A percentile compares a stretch with the other conserved stretches of the same genome.
Evolutionary conservation across 306 rosid species (phyloP).

Genomic region (Gastrolobium bilobum): DNA sequence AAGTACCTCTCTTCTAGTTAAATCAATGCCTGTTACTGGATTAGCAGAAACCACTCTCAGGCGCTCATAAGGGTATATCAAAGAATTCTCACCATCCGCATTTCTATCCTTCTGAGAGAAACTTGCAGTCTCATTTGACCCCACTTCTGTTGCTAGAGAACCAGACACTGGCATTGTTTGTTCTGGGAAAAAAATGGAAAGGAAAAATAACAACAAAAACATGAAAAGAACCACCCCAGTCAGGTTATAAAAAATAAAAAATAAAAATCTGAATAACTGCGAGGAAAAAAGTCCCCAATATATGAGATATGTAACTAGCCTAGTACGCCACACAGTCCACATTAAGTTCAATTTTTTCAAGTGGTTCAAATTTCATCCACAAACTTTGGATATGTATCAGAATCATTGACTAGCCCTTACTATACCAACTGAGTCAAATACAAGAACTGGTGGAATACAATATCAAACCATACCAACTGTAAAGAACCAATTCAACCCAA

Average conservation of each 20-base stretch:
- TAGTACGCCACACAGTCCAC: neutral
- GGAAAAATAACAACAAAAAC: slow-evolving; percentile 5
- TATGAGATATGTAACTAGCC: neutral
- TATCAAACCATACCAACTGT: slow-evolving; percentile 15
- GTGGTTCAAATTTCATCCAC: slow-evolving; percentile 19
- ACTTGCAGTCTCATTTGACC: slow-evolving; percentile 49
- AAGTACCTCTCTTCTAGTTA: slow-evolving; percentile 86
- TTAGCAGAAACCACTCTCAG: slow-evolving; percentile 71
- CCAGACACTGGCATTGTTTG: slow-evolving; percentile 49
- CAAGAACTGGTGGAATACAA: neutral
- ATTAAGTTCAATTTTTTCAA: neutral
- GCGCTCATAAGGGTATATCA: slow-evolving; percentile 74
- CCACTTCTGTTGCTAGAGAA: slow-evolving; percentile 56
- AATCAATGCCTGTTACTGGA: slow-evolving; percentile 71
- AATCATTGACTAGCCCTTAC: slow-evolving; percentile 19
- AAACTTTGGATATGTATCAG: slow-evolving; percentile 8
- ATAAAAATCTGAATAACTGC: slow-evolving; percentile 13
- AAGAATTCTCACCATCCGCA: slow-evolving; percentile 45
- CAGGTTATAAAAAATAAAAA: neutral
- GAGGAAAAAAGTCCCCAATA: neutral
- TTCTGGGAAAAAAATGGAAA: slow-evolving; percentile 35
- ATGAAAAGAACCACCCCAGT: neutral
- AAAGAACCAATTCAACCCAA: too few relatives aligned
- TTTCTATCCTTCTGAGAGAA: slow-evolving; percentile 52
- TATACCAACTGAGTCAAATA: slow-evolving; percentile 6